Percentiles rank a stretch among this genome's conserved stretches.
Evolutionary conservation across 139 green algal genomes (phyloP).

Genomic region (Yamagishiella unicocca): DNA sequence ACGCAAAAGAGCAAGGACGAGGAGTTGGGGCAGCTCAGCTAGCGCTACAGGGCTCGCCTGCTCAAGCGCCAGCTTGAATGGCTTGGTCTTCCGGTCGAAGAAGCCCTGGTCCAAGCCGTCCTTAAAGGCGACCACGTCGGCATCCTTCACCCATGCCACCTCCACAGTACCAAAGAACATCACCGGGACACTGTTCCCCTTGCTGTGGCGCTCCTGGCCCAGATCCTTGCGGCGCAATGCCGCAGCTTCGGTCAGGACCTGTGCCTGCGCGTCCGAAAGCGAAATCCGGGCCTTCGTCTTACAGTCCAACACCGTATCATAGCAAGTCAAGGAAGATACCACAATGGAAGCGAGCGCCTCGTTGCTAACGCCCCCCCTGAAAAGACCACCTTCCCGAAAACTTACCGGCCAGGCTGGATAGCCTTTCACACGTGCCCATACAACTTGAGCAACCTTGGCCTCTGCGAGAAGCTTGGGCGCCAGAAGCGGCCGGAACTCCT

Average conservation of each 20-base stretch:
- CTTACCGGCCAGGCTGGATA: constrained; percentile 87
- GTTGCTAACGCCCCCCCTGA: constrained; percentile 22
- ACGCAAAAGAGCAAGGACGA: too few species aligned
- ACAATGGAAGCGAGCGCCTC: too few species aligned
- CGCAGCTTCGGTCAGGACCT: constrained; percentile 55
- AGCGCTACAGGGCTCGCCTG: constrained; percentile 52
- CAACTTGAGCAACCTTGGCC: constrained; percentile 42
- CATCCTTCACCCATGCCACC: constrained; percentile 73
- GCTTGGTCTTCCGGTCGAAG: constrained; percentile 63
- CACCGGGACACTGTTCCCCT: constrained; percentile 53
- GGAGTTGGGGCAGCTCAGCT: too few species aligned
- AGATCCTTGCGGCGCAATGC: constrained; percentile 53
- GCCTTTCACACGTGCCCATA: constrained; percentile 81
- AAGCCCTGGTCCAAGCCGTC: constrained; percentile 64
- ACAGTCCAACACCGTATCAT: too few species aligned
- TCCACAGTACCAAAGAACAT: constrained; percentile 89
- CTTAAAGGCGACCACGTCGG: constrained; percentile 60
- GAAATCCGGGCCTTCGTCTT: too few species aligned
- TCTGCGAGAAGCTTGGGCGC: constrained; percentile 40
- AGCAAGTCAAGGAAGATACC: too few species aligned
- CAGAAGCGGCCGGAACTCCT: background rate
- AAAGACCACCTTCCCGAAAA: background rate
- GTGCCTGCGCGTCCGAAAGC: constrained; percentile 32
- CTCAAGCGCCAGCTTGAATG: constrained; percentile 58
- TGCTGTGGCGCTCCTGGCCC: constrained; percentile 50